Base-by-base conservation (phyloP, 2,329 filamentous ascomycete genomes). In the Tympanopsis confertula region DNA sequence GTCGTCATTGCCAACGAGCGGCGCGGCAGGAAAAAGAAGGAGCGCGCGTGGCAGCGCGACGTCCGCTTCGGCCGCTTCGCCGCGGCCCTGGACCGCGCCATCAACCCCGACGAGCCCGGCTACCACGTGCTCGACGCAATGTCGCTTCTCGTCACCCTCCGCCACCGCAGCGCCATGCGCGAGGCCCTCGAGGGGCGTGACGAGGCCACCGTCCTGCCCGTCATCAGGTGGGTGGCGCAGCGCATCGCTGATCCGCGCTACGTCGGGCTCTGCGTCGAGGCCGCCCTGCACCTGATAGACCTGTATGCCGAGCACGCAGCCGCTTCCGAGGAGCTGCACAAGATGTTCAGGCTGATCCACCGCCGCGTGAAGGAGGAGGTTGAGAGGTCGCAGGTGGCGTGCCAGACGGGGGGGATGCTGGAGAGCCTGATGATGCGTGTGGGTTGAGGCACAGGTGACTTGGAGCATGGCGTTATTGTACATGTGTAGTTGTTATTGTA, bases 1-100 rank as follows among this genome's bases (percentile, higher is more conserved):
- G 87, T 95, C 38, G 74, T 94, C 48, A 88, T 96, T 48, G 83
- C 89, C 30, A 81, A 85, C 47, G 78, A 83, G 29, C 41, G 52
- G 35, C 45, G 66, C 36, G 68, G 69, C 42, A 78, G 73, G 51
- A 64, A 65, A 37, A 80, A 76, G 54, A 78, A 75, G 50, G 74
- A 84, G 47, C 76, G 78, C 35, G 52, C 62, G 4, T 98, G 91
- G 89, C 88, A 95, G 56, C 68, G 71, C 42, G 78, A 85, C 45
- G 69, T 96, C 40, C 78, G 88, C 37, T 79, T 82, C 50, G 86
- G 81, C 12, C 73, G 78, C 42, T 96, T 91, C 56, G 69, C 70
- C 3, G 68, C 73, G 20, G 86, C 91, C 2, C 66, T 98, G 19
- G 89, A 96, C 58, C 66, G 74, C 37, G 86, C 88, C 13, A 68